Evolutionary conservation across 306 rosid species (phyloP).

Genomic region (Fragaria iinumae): DNA sequence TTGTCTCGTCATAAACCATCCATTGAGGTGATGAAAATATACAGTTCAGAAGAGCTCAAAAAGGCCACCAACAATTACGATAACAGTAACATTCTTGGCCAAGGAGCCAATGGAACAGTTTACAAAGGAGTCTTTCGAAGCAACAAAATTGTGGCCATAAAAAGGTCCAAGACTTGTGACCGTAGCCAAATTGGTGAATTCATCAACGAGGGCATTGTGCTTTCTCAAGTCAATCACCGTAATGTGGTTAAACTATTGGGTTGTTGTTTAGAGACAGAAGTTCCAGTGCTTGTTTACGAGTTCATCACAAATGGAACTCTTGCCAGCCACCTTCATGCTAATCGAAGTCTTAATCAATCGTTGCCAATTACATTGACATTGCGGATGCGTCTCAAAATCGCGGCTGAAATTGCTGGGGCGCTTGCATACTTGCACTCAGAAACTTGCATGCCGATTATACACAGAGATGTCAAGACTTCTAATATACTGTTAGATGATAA

Average conservation of each 20-base stretch:
- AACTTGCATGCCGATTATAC: constrained; percentile 26
- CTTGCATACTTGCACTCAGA: constrained; percentile 30
- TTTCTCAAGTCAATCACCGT: constrained; percentile 26
- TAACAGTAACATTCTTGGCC: constrained; percentile 17
- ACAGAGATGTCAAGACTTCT: constrained; percentile 30
- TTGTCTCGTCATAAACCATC: constrained; percentile 2
- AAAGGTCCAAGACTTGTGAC: constrained; percentile 23
- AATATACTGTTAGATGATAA: constrained; percentile 20
- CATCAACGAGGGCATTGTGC: constrained; percentile 24
- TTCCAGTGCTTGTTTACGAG: constrained; percentile 23
- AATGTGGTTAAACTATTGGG: constrained; percentile 30
- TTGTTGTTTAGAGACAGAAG: constrained; percentile 31
- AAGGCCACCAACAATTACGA: constrained; percentile 25
- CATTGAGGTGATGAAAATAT: constrained; percentile 2
- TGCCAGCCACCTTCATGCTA: constrained; percentile 1
- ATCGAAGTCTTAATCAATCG: background rate
- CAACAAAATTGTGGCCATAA: constrained; percentile 19
- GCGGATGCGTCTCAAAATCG: constrained; percentile 30
- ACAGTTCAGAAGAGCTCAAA: constrained; percentile 15
- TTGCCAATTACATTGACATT: background rate
- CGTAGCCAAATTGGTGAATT: constrained; percentile 28
- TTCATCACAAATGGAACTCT: constrained; percentile 30
- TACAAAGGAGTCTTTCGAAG: constrained; percentile 21
- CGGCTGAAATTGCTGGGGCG: constrained; percentile 19
- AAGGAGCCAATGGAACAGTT: constrained; percentile 27